A percentile compares a stretch with the other conserved stretches of the same genome.
phyloP scores from a whole-genome alignment of 305 asterid genomes.

The Fraxinus ornus region DNA sequence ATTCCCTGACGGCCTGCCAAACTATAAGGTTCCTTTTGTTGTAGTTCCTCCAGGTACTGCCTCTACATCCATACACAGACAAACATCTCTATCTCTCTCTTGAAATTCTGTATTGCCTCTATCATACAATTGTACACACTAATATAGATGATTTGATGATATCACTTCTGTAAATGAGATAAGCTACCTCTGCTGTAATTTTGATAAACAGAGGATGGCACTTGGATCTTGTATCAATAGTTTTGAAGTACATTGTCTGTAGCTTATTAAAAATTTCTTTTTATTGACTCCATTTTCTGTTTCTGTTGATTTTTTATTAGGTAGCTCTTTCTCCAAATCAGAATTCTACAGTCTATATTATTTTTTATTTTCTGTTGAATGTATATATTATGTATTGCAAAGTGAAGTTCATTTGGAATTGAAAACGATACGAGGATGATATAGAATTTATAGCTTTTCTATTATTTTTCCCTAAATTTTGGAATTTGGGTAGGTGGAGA shows the following conservation, averaged over 20 bases:
- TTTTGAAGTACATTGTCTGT: neutral
- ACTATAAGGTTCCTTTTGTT: constrained; percentile 25
- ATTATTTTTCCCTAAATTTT: neutral
- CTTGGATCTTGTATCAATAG: neutral
- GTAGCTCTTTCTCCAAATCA: neutral
- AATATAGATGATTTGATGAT: constrained; percentile 2
- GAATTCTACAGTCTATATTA: neutral
- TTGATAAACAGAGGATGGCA: neutral
- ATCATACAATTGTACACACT: neutral
- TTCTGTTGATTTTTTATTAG: neutral
- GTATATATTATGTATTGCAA: neutral
- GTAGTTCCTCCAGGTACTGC: constrained; percentile 25
- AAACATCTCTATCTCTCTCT: neutral
- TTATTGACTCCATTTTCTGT: neutral
- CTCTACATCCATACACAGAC: neutral
- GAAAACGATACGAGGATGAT: neutral
- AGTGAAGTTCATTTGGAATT: neutral
- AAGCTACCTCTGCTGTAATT: neutral
- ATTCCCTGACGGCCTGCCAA: constrained; percentile 10
- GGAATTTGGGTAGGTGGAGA: neutral
- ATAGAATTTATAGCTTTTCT: neutral
- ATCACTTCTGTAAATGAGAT: neutral
- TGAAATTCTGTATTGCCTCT: neutral
- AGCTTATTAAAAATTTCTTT: neutral
- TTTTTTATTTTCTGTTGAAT: neutral